Evolutionary conservation across 352 stramenopile genomes (phyloP), one percentile per base, ranked within the genome.

Genomic region (Thalassiosira ordinaria): DNA sequence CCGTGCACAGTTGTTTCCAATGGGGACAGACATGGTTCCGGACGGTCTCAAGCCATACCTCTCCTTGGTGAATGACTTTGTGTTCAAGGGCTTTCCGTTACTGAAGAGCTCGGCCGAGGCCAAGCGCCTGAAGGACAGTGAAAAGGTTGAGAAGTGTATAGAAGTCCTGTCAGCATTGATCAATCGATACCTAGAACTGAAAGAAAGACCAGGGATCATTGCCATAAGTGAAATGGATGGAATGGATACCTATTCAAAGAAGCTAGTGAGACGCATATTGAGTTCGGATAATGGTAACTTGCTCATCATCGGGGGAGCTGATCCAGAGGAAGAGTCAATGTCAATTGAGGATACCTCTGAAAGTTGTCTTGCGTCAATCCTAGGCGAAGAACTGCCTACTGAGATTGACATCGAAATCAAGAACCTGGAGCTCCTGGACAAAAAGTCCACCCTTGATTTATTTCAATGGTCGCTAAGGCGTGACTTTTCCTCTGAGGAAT

Each of bases 31-130:
- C 5, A 53, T 79, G 7, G 70, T 79, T 1, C 22, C 60, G 37
- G 20, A 66, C 16, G 6, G 56, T 13, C 35, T 79, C 18, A 20
- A 35, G 26, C 70, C 70, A 35, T 79, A 65, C 55, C 41, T 79
- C 2, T 59, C n/a, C 62, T 37, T 79, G 47, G 26, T 79, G 16
- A 79, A 79, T 20, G 60, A 79, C 27, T 79, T 79, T 65, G 26
- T 79, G 11, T 79, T 66, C 39, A 74, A 65, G 61, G 70, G 70
- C n/a, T 72, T 79, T 46, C 70, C 70, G 20, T 26, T 79, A 8
- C 44, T 79, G n/a, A 63, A 61, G 31, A 74, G 60, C 47, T 61
- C 70, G 20, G 4, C 39, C 1, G 61, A 79, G 61, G 59, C 51
- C 29, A 66, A 64, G 31, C 57, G 41, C n/a, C 53, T 79, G 52